These are phyloP conservation scores for Cordyceps cateniannulata DNA, from an alignment of 2,329 filamentous ascomycete species.

Conservation along the genomic window DNA sequence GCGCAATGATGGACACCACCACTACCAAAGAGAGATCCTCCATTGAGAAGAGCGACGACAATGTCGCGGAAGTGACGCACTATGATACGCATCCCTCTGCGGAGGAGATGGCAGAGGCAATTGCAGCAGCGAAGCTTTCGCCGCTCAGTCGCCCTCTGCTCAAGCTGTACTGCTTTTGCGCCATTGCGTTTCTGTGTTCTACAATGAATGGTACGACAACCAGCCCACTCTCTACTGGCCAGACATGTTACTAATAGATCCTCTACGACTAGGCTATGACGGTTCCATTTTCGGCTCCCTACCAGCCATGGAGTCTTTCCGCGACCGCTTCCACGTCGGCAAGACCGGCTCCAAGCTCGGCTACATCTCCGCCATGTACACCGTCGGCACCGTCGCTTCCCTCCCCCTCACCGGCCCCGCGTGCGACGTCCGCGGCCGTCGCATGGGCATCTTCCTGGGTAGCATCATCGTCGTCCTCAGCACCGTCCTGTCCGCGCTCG, in stretches of 20 bases:
- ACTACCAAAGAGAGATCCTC: background rate
- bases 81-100: constrained; percentile 9
- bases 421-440: constrained; percentile 5
- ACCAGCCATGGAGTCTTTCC: constrained; percentile 24
- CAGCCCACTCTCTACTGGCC: background rate
- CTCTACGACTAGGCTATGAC: constrained; percentile 27
- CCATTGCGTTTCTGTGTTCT: constrained; percentile 14
- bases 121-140: constrained; percentile 9
- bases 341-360: constrained; percentile 8
- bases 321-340: constrained; percentile 1
- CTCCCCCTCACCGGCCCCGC: constrained; percentile 26
- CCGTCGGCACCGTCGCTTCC: constrained; percentile 7
- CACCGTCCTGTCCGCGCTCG: constrained; percentile 39
- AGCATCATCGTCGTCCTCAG: constrained; percentile 22
- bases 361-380: constrained; percentile 12
- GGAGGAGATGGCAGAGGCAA: constrained; percentile 14
- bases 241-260: background rate
- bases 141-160: constrained; percentile 12
- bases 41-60: background rate
- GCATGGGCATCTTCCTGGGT: constrained; percentile 6
- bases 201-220: constrained; percentile 14
- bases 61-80: background rate
- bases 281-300: constrained; percentile 45
- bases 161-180: constrained; percentile 14
- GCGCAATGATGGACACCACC: background rate